Conservation (phyloP, 2,329 filamentous ascomycete species). For the Blastomyces emzantsi region DNA sequence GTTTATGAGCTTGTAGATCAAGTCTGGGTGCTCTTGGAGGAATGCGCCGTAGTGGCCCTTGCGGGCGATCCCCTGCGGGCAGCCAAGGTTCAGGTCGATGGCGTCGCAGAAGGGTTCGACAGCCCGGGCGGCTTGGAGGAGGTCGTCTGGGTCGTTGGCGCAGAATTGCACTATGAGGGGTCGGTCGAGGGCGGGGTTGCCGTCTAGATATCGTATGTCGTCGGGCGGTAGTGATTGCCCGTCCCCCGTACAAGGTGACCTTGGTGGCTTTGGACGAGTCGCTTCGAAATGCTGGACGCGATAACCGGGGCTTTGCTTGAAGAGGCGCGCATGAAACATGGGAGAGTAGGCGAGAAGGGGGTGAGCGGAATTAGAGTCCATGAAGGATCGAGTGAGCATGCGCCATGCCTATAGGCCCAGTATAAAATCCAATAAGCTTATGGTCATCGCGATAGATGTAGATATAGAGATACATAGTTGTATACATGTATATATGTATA, state of each 20-base stretch:
- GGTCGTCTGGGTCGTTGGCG: conserved; percentile 42
- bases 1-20: conserved; percentile 75
- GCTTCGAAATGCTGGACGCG: conserved; percentile 75
- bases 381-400: conserved; percentile 87
- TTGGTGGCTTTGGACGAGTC: conserved; percentile 30
- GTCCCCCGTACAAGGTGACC: conserved; percentile 4
- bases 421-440: neutral
- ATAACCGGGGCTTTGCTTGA: conserved; percentile 66
- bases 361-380: conserved; percentile 55
- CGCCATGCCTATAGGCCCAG: conserved; percentile 69
- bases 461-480: neutral
- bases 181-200: conserved; percentile 72
- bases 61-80: conserved; percentile 88
- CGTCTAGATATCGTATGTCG: conserved; percentile 60
- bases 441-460: too few relatives aligned
- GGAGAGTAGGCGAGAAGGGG: conserved; percentile 81
- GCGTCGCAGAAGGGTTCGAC: conserved; percentile 88
- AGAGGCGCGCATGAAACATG: conserved; percentile 92
- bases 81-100: conserved; percentile 90
- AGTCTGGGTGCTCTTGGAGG: conserved; percentile 80
- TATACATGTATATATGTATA: neutral
- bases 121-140: conserved; percentile 57
- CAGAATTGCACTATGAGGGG: conserved; percentile 97
- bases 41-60: conserved; percentile 91
- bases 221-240: neutral